These are phyloP conservation scores for Radiomyces spectabilis DNA, from an alignment of 192 early-diverging fungal species.

Conservation along the genomic window DNA sequence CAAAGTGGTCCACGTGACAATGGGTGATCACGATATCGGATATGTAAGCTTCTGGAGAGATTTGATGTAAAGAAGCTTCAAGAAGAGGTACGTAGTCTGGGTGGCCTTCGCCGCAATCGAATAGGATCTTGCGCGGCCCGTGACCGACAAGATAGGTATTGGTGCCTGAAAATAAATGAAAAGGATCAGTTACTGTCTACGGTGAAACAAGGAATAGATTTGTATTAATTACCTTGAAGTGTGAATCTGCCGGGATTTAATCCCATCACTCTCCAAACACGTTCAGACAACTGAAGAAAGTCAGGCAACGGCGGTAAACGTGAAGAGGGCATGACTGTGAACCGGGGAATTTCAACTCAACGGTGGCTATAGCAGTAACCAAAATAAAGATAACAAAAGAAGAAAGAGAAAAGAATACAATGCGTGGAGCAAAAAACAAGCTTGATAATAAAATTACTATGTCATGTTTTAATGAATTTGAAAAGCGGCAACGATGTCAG, in stretches of 20 bases:
- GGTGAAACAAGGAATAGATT: neutral
- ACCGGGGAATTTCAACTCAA: too few relatives aligned
- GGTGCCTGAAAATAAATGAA: constrained; percentile 41
- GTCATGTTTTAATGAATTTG: too few relatives aligned
- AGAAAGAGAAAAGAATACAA: neutral
- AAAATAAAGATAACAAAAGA: neutral
- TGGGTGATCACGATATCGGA: constrained; percentile 73
- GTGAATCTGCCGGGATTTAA: constrained; percentile 75
- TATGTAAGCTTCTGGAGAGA: constrained; percentile 37
- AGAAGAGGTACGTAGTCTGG: constrained; percentile 57
- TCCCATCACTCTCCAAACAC: constrained; percentile 62
- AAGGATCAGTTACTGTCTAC: neutral
- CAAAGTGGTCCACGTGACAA: constrained; percentile 74
- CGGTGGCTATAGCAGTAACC: too few relatives aligned
- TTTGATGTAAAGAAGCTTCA: constrained; percentile 38
- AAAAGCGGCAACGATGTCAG: too few relatives aligned
- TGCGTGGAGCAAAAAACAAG: too few relatives aligned
- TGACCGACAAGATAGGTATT: constrained; percentile 85
- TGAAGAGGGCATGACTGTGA: neutral
- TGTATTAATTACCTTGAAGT: constrained; percentile 48
- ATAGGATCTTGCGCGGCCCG: constrained; percentile 55
- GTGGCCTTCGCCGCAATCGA: constrained; percentile 76
- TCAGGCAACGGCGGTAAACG: constrained; percentile 40
- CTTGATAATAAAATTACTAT: too few relatives aligned
- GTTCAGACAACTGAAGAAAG: constrained; percentile 45